Percentiles rank a stretch among this genome's conserved stretches.
phyloP scores from a whole-genome alignment of 2,329 filamentous ascomycete species.

The Neonectria ditissima region DNA sequence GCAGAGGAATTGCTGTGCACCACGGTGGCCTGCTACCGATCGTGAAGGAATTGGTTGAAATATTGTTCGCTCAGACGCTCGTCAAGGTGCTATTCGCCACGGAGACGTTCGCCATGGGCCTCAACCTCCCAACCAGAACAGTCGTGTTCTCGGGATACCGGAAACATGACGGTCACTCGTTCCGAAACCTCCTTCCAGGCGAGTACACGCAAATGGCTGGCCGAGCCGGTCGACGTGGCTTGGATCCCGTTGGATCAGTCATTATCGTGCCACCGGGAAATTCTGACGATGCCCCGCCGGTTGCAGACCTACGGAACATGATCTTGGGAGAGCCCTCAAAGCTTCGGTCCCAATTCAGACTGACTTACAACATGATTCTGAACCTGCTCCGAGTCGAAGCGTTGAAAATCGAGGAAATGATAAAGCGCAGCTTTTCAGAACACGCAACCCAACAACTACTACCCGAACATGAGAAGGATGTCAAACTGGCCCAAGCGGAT shows the following conservation, averaged over 20 bases:
- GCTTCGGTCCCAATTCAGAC: slow-evolving; percentile 91
- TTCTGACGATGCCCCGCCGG: slow-evolving; percentile 88
- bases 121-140: slow-evolving; percentile 94
- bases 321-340: slow-evolving; percentile 96
- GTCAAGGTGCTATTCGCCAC: slow-evolving; percentile 98
- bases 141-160: slow-evolving; percentile 98
- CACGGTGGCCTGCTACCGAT: slow-evolving; percentile 95
- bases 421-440: slow-evolving; percentile 98
- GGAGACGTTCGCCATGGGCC: slow-evolving; percentile 98
- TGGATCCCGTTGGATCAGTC: slow-evolving; percentile 92
- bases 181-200: slow-evolving; percentile 90
- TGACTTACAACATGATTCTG: slow-evolving; percentile 99
- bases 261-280: slow-evolving; percentile 88
- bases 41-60: slow-evolving; percentile 97
- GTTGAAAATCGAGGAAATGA: slow-evolving; percentile 99
- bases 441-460: slow-evolving; percentile 95
- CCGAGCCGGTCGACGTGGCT: slow-evolving; percentile 89
- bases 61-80: slow-evolving; percentile 92
- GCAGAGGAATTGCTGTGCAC: slow-evolving; percentile 93
- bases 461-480: slow-evolving; percentile 94
- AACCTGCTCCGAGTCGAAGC: slow-evolving; percentile 96
- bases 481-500: slow-evolving; percentile 91
- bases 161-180: slow-evolving; percentile 93
- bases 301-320: slow-evolving; percentile 87
- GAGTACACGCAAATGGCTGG: slow-evolving; percentile 99